Percentiles rank a stretch among this genome's conserved stretches.
Conservation (phyloP, 1,139 yeast genomes). For the Hansenula lynferdii region DNA sequence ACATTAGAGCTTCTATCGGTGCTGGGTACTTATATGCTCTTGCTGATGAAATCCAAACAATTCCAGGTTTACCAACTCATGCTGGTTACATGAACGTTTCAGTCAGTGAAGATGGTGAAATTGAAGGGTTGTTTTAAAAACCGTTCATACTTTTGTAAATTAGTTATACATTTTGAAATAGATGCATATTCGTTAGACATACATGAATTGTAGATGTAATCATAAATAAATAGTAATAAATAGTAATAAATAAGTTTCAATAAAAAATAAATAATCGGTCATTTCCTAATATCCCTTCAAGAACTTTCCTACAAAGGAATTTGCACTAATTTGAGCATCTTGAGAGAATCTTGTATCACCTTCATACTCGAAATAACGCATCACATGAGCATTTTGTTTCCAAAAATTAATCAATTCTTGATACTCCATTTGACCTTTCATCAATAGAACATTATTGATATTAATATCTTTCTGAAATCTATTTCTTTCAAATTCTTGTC, state of each 20-base stretch:
- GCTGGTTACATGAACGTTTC: conserved; percentile 85
- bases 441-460: conserved; percentile 61
- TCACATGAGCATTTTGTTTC: conserved; percentile 86
- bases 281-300: conserved; percentile 44
- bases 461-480: conserved; percentile 66
- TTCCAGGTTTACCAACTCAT: conserved; percentile 79
- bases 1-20: conserved; percentile 75
- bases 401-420: conserved; percentile 87
- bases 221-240: conserved; percentile 6
- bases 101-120: conserved; percentile 72
- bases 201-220: not conserved
- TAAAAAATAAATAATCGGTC: conserved; percentile 3
- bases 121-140: conserved; percentile 66
- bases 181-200: not conserved
- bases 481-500: conserved; percentile 88
- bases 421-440: conserved; percentile 89
- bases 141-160: not conserved
- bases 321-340: conserved; percentile 35
- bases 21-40: conserved; percentile 81
- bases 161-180: conserved; percentile 1
- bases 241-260: conserved; percentile 4
- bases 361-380: conserved; percentile 75
- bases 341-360: conserved; percentile 37
- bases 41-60: conserved; percentile 81
- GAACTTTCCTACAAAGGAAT: conserved; percentile 66